Conservation (phyloP, 257 asterid genomes). For the Solanum etuberosum region DNA sequence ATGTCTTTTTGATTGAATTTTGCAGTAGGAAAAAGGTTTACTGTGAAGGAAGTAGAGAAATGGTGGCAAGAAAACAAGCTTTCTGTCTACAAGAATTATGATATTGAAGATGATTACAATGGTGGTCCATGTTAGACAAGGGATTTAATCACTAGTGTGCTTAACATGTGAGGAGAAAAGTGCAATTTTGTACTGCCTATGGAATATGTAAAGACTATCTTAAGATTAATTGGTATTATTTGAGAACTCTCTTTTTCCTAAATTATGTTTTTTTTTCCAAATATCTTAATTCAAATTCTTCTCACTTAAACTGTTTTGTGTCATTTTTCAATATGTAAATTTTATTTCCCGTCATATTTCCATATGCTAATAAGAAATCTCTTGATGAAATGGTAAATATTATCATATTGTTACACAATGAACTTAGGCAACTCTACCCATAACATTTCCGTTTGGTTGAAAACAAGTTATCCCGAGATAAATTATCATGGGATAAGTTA, state of each 20-base stretch:
- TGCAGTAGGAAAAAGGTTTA: slow-evolving; percentile 31
- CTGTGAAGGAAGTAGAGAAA: slow-evolving; percentile 22
- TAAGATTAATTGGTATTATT: neutral
- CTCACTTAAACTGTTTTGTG: neutral
- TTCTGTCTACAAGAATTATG: slow-evolving; percentile 14
- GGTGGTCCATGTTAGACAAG: neutral
- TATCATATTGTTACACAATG: neutral
- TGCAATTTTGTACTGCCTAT: neutral
- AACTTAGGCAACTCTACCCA: neutral
- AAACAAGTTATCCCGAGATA: too few relatives aligned
- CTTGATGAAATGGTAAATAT: neutral
- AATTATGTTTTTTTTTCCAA: neutral
- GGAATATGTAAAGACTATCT: neutral
- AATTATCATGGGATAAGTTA: too few relatives aligned
- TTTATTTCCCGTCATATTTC: neutral
- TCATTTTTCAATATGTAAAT: neutral
- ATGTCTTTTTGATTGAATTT: neutral
- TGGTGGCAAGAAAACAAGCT: slow-evolving; percentile 41
- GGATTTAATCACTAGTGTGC: neutral
- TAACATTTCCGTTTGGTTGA: neutral
- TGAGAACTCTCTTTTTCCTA: neutral
- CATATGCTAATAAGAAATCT: neutral
- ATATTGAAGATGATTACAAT: neutral
- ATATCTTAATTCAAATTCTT: neutral
- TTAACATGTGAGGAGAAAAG: neutral